These are phyloP conservation scores for Cercophora sp. DNA, from an alignment of 495 filamentous ascomycete species.

Conservation along the genomic window DNA sequence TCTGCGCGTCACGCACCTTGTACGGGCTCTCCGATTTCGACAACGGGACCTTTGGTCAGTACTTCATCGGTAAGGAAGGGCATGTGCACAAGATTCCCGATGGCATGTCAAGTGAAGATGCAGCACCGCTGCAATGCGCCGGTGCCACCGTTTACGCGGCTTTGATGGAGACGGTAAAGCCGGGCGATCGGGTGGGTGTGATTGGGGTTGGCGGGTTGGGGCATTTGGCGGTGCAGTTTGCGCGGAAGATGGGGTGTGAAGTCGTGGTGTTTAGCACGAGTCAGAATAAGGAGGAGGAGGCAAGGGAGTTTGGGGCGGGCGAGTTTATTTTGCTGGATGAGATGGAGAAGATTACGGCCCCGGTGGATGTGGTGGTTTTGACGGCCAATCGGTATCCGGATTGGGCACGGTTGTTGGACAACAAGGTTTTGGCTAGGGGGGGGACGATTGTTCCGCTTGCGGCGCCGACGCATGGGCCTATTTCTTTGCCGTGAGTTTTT, in stretches of 20 bases:
- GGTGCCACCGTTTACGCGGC: slow-evolving; percentile 55
- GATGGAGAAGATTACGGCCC: slow-evolving; percentile 23
- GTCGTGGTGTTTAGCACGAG: slow-evolving; percentile 54
- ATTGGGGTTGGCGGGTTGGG: slow-evolving; percentile 59
- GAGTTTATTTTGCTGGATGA: slow-evolving; percentile 52
- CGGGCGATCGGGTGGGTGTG: slow-evolving; percentile 44
- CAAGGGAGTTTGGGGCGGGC: slow-evolving; percentile 49
- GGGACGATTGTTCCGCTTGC: slow-evolving; percentile 15
- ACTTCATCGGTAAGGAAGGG: slow-evolving; percentile 27
- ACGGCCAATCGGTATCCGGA: slow-evolving; percentile 34
- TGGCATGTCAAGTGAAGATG: slow-evolving; percentile 34
- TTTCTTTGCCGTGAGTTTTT: slow-evolving; percentile 13
- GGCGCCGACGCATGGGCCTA: slow-evolving; percentile 13
- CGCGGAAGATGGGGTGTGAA: slow-evolving; percentile 53
- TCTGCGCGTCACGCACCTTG: slow-evolving; percentile 14
- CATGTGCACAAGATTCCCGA: slow-evolving; percentile 42
- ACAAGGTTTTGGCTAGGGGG: slow-evolving; percentile 10
- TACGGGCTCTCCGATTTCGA: slow-evolving; percentile 14
- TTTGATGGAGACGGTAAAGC: slow-evolving; percentile 31
- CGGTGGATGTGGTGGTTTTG: slow-evolving; percentile 33
- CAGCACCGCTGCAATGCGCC: slow-evolving; percentile 56
- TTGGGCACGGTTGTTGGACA: slow-evolving; percentile 22
- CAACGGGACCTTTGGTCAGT: slow-evolving; percentile 21
- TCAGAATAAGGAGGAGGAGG: slow-evolving; percentile 52
- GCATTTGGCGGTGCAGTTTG: slow-evolving; percentile 59